Evolutionary conservation across 192 early-diverging fungal genomes (phyloP).

Genomic region (Chytriomyces sp.): DNA sequence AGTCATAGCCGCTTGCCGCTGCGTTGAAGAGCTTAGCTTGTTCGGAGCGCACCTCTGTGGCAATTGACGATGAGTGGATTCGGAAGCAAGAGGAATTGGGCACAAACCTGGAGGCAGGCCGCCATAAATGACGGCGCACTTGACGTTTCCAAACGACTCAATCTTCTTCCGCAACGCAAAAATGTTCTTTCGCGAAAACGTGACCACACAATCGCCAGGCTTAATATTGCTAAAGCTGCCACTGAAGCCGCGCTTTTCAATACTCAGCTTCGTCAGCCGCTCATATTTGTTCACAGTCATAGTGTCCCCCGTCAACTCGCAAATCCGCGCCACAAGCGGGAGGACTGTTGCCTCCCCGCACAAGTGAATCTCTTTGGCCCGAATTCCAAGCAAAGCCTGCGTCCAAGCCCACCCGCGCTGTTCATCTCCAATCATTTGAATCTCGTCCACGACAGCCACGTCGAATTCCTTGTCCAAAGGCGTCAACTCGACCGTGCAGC

Average conservation of each 20-base stretch:
- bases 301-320: conserved; percentile 71
- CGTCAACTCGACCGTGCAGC: conserved; percentile 93
- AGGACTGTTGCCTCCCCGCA: conserved; percentile 92
- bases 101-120: conserved; percentile 76
- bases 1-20: conserved; percentile 69
- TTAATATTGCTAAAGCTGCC: conserved; percentile 60
- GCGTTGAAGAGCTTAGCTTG: conserved; percentile 94
- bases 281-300: conserved; percentile 76
- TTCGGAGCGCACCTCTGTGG: conserved; percentile 74
- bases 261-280: conserved; percentile 69
- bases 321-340: conserved; percentile 74
- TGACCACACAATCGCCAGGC: conserved; percentile 86
- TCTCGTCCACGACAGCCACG: conserved; percentile 94
- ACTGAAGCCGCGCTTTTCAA: conserved; percentile 58
- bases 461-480: conserved; percentile 51
- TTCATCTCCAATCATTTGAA: conserved; percentile 90
- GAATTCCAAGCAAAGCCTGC: conserved; percentile 75
- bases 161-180: conserved; percentile 78
- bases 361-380: conserved; percentile 84
- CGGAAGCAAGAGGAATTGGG: background rate
- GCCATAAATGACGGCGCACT: conserved; percentile 92
- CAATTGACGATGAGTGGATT: background rate
- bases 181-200: conserved; percentile 81
- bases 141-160: conserved; percentile 70
- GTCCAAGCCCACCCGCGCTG: conserved; percentile 97